Base-by-base conservation (phyloP, 129 eudicot species). In the Chrysanthemum seticuspe region DNA sequence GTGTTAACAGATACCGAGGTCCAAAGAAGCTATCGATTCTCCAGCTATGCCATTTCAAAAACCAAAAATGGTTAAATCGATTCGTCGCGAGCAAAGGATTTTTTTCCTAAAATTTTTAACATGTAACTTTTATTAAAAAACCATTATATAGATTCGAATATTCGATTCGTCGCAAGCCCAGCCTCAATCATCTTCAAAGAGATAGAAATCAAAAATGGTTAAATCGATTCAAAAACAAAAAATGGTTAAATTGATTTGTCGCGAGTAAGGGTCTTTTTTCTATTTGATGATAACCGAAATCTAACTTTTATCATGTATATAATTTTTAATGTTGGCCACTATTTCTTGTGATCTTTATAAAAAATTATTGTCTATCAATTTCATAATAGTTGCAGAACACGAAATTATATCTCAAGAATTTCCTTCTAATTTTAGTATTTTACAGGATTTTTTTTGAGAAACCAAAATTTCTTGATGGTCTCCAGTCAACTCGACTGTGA, bases 401-500 rank as follows among this genome's bases (percentile, higher is more conserved):
- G 36, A 31, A 31, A 31, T 31, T 31, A 0, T 3, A 31, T 31
- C 36, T 31, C 36, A 31, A 31, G 5, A 31, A 31, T 31, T 31
- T 31, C 36, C n/a, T 62, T 13, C 50, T 71, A 52, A 34, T 57
- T 36, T 81, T 78, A 57, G 93, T n/a, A n/a, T n/a, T n/a, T n/a
- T n/a, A n/a, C n/a, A 94, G 99, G 99, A 94, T 81, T 94, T 94
- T 31, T 73, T 94, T 94, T 80, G 97, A 87, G 72, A 94, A 86
- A 76, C 97, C 96, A 66, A 96, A 97, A 69, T 94, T 94, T 90
- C 77, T 78, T 94, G 80, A 94, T 97, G 1, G 98, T 94, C 14
- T 94, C 97, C 11, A 97, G 98, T 73, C 98, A 94, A 82, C 89
- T 94, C 69, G 90, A 94, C 81, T 97, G 86, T 58, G 98, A 94